Evolutionary conservation across 2,329 filamentous ascomycete genomes (phyloP).

Genomic region (Nannizziopsis arthrosporioides): DNA sequence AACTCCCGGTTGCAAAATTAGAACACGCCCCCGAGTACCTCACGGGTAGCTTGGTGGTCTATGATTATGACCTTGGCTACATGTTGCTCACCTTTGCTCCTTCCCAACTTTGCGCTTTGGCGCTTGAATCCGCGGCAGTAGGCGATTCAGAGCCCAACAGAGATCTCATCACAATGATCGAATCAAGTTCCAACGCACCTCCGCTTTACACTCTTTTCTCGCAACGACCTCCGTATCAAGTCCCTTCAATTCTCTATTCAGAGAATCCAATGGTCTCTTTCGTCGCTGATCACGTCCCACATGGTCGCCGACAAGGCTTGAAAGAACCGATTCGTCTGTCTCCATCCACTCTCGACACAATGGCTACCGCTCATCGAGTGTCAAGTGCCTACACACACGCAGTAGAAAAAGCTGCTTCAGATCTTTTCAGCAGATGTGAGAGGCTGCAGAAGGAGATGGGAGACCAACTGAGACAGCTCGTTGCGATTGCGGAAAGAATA

Average conservation of each 20-base stretch:
- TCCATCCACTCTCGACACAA: conserved; percentile 38
- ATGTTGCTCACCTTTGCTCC: conserved; percentile 42
- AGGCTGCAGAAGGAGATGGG: conserved; percentile 37
- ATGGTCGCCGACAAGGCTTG: conserved; percentile 32
- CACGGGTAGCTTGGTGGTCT: conserved; percentile 42
- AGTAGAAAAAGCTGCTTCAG: conserved; percentile 38
- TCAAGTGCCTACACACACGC: conserved; percentile 36
- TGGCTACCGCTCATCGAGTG: conserved; percentile 38
- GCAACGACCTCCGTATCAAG: conserved; percentile 33
- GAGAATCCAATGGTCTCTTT: conserved; percentile 31
- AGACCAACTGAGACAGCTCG: conserved; percentile 37
- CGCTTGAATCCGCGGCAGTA: conserved; percentile 39
- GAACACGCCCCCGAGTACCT: conserved; percentile 23
- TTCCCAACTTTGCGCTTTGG: conserved; percentile 40
- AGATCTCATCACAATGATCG: conserved; percentile 19
- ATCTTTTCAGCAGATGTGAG: conserved; percentile 43
- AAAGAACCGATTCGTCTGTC: conserved; percentile 39
- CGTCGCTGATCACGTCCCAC: conserved; percentile 32
- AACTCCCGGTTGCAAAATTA: conserved; percentile 17
- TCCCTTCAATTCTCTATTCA: conserved; percentile 32
- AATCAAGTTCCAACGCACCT: conserved; percentile 17
- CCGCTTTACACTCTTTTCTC: conserved; percentile 23
- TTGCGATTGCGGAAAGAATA: conserved; percentile 36
- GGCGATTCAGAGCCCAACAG: conserved; percentile 22
- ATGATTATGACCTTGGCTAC: conserved; percentile 48